Percentiles rank a stretch among this genome's conserved stretches.
Evolutionary conservation across 305 asterid genomes (phyloP).

Genomic region (Plantago coronopus): DNA sequence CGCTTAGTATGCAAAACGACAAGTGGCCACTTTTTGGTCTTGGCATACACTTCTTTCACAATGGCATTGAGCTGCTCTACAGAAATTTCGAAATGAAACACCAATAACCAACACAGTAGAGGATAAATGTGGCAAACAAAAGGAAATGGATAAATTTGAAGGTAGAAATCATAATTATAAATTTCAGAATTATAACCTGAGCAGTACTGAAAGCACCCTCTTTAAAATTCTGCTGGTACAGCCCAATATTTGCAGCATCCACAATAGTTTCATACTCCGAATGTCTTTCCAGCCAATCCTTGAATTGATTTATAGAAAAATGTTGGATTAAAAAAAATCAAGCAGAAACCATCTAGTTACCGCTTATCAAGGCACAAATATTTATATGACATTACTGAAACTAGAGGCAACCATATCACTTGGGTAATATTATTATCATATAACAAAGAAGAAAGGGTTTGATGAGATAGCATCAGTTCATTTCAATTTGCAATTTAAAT

Average conservation of each 20-base stretch:
- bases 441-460: background rate
- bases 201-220: conserved; percentile 81
- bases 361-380: background rate
- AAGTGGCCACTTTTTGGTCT: conserved; percentile 71
- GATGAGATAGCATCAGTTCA: background rate
- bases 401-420: background rate
- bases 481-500: background rate
- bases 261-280: conserved; percentile 66
- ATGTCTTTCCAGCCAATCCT: conserved; percentile 84
- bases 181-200: conserved; percentile 55
- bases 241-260: conserved; percentile 92
- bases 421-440: background rate
- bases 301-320: conserved; percentile 14
- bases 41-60: conserved; percentile 60
- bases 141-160: background rate
- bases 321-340: conserved; percentile 8
- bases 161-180: background rate
- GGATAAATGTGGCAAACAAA: background rate
- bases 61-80: conserved; percentile 94
- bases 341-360: background rate
- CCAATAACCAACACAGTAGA: conserved; percentile 9
- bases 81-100: conserved; percentile 26
- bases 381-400: background rate
- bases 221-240: conserved; percentile 83
- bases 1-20: conserved; percentile 81